phyloP scores from a whole-genome alignment of 352 stramenopile species.

The Globisporangium irregulare region DNA sequence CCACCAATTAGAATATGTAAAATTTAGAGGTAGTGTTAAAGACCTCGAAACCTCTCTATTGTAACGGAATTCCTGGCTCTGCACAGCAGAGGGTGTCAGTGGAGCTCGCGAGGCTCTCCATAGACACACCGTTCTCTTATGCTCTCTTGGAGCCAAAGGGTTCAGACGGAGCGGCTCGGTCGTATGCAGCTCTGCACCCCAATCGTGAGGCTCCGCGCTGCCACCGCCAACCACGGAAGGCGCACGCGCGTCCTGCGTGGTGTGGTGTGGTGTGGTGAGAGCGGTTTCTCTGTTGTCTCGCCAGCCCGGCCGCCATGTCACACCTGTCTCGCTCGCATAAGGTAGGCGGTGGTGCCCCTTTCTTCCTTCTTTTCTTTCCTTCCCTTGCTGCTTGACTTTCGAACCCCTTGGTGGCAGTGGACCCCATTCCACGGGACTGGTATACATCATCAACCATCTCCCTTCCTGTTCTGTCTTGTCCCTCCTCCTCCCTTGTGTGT shows the following conservation, averaged over 20 bases:
- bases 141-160: conserved; percentile 1
- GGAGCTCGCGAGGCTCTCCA: background rate
- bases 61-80: background rate
- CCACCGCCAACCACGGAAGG: background rate
- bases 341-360: background rate
- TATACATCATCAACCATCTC: background rate
- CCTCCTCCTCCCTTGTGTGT: background rate
- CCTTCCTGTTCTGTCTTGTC: background rate
- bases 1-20: background rate
- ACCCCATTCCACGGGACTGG: background rate
- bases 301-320: background rate
- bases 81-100: background rate
- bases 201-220: background rate
- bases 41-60: background rate
- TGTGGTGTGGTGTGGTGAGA: background rate
- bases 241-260: background rate
- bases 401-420: background rate
- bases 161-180: background rate
- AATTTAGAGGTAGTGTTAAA: background rate
- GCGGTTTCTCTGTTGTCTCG: no score
- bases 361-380: conserved; percentile 3
- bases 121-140: background rate
- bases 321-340: background rate
- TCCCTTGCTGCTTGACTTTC: background rate
- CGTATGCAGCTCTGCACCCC: background rate